Base-by-base conservation (phyloP, 805 yeast genomes). In the Kodamaea jinghongensis region DNA sequence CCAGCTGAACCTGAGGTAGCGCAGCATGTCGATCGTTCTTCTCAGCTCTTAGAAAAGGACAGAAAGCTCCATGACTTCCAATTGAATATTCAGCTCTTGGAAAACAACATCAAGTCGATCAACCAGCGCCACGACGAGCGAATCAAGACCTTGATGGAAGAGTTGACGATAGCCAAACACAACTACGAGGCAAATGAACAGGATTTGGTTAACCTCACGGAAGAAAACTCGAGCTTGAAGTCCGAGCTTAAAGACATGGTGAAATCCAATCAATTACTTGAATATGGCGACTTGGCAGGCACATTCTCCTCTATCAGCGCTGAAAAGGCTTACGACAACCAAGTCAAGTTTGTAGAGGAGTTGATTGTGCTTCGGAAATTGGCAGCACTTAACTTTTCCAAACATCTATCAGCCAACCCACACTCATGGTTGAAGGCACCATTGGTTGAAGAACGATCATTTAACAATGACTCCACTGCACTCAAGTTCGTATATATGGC, bases 31-130 rank as follows among this genome's bases (percentile, higher is more conserved):
- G 25, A 31, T 3, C 39, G 25, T 10, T 17, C 31, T 3, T 10
- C 28, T 6, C 40, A 38, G 31, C 27, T 51, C 6, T 17, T 41
- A 11, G 54, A 56, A 15, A 60, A 56, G 26, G 65, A 63, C 16
- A 49, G 44, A 16, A 36, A 46, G 10, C 53, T 76, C 11, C 70
- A 69, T 27, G 79, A 78, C 34, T 55, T 74, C 10, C 55, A 60
- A 9, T 54, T 77, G 39, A 76, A 73, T 45, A 60, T 77, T 7
- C 57, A 64, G 6, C 61, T 76, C 2, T 51, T 78, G 27, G 71
- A 75, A 44, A 60, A 65, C 4, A 75, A 73, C 45, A 54, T 77
- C 48, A 47, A 46, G 11, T 56, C 65, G 3, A 51, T 65, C 4
- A 54, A 57, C 28, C 49, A 49, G 0, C 60, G 61, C 12, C 50